Percentiles rank a stretch among this genome's conserved stretches.
phyloP scores from a whole-genome alignment of 1,284 basidiomycete genomes.

The Vanrija pseudolonga region DNA sequence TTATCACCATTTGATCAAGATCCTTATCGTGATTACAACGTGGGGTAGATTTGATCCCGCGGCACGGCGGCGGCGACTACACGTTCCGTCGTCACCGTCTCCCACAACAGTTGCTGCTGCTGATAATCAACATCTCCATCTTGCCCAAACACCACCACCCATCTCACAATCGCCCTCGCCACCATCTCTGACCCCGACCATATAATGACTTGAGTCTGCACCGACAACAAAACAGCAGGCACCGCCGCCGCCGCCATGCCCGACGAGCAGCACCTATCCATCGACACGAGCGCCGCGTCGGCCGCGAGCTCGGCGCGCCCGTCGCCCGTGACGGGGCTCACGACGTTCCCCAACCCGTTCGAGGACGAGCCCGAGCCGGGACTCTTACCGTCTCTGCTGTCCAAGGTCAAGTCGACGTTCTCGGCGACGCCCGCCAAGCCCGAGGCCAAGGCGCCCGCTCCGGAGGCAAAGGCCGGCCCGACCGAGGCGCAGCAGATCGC shows the following conservation, averaged over 20 bases:
- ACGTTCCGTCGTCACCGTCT: too few relatives aligned
- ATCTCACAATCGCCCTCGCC: too few relatives aligned
- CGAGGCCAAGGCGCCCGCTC: neutral
- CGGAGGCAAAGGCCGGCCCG: slow-evolving; percentile 9
- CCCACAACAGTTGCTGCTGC: too few relatives aligned
- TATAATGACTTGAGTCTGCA: neutral
- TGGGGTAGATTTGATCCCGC: too few relatives aligned
- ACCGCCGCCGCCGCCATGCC: slow-evolving; percentile 1
- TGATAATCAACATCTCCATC: too few relatives aligned
- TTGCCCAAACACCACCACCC: too few relatives aligned
- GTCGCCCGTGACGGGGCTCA: slow-evolving; percentile 25
- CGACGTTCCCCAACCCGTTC: slow-evolving; percentile 48
- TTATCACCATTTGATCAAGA: too few relatives aligned
- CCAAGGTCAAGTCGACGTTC: slow-evolving; percentile 48
- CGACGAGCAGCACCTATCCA: slow-evolving; percentile 3
- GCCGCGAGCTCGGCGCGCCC: slow-evolving; percentile 13
- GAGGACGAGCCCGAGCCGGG: slow-evolving; percentile 48
- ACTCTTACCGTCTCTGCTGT: slow-evolving; percentile 43
- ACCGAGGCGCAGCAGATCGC: slow-evolving; percentile 44
- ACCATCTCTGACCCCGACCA: too few relatives aligned
- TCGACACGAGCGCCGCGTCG: slow-evolving; percentile 7
- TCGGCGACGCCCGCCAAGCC: slow-evolving; percentile 16
- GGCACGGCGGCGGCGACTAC: too few relatives aligned
- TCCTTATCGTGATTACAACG: too few relatives aligned
- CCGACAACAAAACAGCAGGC: neutral